Conservation (phyloP, 345 rosid species). For the Firmiana major region DNA sequence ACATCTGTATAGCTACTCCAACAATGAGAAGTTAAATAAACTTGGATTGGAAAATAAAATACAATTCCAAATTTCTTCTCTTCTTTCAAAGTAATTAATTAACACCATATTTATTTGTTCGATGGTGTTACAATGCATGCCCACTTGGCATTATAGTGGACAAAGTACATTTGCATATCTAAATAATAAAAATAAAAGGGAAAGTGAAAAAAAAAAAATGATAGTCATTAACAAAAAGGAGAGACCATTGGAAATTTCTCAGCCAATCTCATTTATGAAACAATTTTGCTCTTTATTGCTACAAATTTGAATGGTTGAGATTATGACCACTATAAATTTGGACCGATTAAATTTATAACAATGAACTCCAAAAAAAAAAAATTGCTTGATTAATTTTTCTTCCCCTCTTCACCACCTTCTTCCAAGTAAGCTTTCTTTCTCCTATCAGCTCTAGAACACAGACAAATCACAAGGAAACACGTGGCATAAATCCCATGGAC, state of each 20-base stretch:
- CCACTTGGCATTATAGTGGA: background rate
- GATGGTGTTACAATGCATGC: background rate
- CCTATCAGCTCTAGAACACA: conserved; percentile 65
- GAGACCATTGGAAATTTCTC: background rate
- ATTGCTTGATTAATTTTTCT: conserved; percentile 48
- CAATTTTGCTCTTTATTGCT: conserved; percentile 12
- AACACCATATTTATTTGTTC: background rate
- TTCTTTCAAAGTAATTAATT: too few relatives aligned
- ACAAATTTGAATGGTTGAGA: conserved; percentile 16
- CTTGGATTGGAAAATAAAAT: background rate
- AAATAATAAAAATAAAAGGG: background rate
- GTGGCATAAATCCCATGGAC: conserved; percentile 85
- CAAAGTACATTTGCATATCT: background rate
- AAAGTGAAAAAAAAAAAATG: background rate
- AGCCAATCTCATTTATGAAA: conserved; percentile 5
- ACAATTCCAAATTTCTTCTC: background rate
- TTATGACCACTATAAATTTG: conserved; percentile 8
- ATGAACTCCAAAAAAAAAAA: background rate
- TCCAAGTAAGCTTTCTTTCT: conserved; percentile 88
- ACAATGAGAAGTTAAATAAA: too few relatives aligned
- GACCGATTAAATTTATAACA: conserved; percentile 1
- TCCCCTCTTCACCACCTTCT: conserved; percentile 94
- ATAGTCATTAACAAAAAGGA: background rate
- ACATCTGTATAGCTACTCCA: too few relatives aligned
- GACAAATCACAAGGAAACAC: conserved; percentile 71